Percentiles rank a stretch among this genome's conserved stretches.
These are phyloP conservation scores for Dactylellina sp. DNA, from an alignment of 2,329 filamentous ascomycete species.

Conservation along the genomic window DNA sequence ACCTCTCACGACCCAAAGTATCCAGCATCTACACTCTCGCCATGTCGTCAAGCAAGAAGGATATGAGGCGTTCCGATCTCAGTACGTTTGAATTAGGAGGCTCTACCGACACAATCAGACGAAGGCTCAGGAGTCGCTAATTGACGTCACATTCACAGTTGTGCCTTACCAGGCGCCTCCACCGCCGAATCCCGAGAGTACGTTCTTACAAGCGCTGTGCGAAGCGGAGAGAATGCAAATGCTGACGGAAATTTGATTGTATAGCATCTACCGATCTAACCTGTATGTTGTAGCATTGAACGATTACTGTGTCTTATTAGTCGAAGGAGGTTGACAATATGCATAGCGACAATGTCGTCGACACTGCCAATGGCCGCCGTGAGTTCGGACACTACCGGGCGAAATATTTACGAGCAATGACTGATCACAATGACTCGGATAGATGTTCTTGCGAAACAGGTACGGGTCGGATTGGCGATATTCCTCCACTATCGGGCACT, in stretches of 20 bases:
- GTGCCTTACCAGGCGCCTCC: conserved; percentile 48
- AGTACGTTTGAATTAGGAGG: conserved; percentile 24
- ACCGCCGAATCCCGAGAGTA: conserved; percentile 38
- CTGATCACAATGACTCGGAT: not conserved
- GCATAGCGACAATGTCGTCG: conserved; percentile 48
- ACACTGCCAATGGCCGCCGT: conserved; percentile 53
- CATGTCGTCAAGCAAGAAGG: conserved; percentile 54
- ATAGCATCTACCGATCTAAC: conserved; percentile 39
- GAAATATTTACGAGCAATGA: not conserved
- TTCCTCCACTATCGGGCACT: not conserved
- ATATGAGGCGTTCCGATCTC: conserved; percentile 54
- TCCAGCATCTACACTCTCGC: conserved; percentile 9
- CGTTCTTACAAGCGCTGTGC: not conserved
- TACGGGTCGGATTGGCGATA: not conserved
- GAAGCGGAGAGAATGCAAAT: not conserved
- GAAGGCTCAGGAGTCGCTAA: conserved; percentile 14
- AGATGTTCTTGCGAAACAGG: conserved; percentile 54
- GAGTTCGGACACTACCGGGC: not conserved
- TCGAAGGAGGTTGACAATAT: conserved; percentile 6
- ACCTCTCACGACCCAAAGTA: not conserved
- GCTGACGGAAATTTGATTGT: not conserved
- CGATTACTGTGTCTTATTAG: too few species aligned
- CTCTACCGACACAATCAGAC: not conserved
- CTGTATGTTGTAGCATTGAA: conserved; percentile 21
- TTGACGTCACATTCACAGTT: conserved; percentile 37